phyloP scores from a whole-genome alignment of 2,329 filamentous ascomycete genomes.

The Teratosphaeriaceae sp. region DNA sequence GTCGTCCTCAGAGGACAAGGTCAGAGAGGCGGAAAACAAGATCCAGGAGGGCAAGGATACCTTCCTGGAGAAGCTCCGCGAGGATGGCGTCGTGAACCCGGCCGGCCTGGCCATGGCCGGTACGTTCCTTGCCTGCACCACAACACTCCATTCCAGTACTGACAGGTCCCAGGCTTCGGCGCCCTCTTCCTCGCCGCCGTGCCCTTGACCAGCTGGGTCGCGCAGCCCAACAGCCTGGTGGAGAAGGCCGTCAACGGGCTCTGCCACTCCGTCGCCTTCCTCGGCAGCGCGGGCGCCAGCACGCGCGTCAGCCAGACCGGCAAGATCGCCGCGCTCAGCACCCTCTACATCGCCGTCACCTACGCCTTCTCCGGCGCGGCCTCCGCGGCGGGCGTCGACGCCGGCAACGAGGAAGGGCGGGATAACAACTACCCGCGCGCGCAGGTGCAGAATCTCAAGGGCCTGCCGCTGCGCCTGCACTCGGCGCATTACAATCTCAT shows the following conservation, averaged over 20 bases:
- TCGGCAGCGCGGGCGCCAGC: conserved; percentile 17
- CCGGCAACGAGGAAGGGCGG: conserved; percentile 18
- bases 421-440: conserved; percentile 22
- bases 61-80: conserved; percentile 13
- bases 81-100: conserved; percentile 26
- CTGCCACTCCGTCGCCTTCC: conserved; percentile 16
- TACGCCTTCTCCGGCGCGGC: conserved; percentile 24
- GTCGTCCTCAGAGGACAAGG: conserved; percentile 1
- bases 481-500: conserved; percentile 22
- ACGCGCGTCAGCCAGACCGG: conserved; percentile 15
- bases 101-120: conserved; percentile 19
- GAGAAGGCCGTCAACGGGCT: conserved; percentile 23
- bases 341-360: conserved; percentile 22
- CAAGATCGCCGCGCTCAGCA: conserved; percentile 24
- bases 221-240: conserved; percentile 19
- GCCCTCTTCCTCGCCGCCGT: conserved; percentile 24
- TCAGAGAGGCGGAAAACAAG: background rate
- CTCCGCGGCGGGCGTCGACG: conserved; percentile 18
- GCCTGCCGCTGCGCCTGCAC: conserved; percentile 22
- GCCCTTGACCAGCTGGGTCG: conserved; percentile 23
- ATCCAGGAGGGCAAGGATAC: conserved; percentile 11
- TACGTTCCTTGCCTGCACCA: background rate
- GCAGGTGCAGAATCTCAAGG: conserved; percentile 16
- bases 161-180: conserved; percentile 11
- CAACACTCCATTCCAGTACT: background rate